Conservation (phyloP, 2,329 filamentous ascomycete genomes). For the Didymella segeticola region DNA sequence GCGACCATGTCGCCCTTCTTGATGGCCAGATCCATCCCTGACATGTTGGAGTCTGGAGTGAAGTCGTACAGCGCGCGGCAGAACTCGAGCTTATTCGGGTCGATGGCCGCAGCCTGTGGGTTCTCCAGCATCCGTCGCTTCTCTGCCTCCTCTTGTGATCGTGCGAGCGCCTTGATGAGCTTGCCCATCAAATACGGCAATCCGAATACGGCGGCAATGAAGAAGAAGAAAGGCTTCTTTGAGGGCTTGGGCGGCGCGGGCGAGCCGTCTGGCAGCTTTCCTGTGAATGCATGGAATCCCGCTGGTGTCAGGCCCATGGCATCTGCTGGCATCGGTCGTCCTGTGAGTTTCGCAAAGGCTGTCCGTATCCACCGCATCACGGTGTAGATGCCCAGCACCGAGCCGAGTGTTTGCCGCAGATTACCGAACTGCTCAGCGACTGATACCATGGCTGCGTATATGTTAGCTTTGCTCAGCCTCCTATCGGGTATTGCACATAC, state of each 20-base stretch:
- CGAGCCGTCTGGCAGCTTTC: constrained; percentile 71
- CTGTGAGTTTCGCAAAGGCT: constrained; percentile 88
- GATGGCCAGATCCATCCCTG: constrained; percentile 86
- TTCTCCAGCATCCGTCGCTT: constrained; percentile 63
- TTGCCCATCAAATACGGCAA: constrained; percentile 97
- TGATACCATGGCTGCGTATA: constrained; percentile 79
- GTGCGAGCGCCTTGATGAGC: constrained; percentile 83
- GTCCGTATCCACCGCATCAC: constrained; percentile 94
- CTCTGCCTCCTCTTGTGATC: constrained; percentile 84
- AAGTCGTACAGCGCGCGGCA: constrained; percentile 96
- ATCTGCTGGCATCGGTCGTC: constrained; percentile 86
- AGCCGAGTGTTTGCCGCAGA: constrained; percentile 89
- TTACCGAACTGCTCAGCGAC: constrained; percentile 98
- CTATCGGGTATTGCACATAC: constrained; percentile 59
- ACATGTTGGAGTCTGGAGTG: constrained; percentile 72
- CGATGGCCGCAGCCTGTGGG: constrained; percentile 64
- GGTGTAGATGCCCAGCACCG: constrained; percentile 93
- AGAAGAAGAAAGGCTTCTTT: constrained; percentile 95
- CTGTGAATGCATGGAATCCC: constrained; percentile 89
- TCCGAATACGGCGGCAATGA: constrained; percentile 91
- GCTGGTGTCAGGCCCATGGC: constrained; percentile 86
- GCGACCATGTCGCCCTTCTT: constrained; percentile 96
- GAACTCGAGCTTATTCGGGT: constrained; percentile 93
- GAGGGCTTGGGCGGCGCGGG: constrained; percentile 74
- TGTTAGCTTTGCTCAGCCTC: constrained; percentile 21